Evolutionary conservation across 2,329 filamentous ascomycete genomes (phyloP).

Genomic region (Juglanconis oblonga): DNA sequence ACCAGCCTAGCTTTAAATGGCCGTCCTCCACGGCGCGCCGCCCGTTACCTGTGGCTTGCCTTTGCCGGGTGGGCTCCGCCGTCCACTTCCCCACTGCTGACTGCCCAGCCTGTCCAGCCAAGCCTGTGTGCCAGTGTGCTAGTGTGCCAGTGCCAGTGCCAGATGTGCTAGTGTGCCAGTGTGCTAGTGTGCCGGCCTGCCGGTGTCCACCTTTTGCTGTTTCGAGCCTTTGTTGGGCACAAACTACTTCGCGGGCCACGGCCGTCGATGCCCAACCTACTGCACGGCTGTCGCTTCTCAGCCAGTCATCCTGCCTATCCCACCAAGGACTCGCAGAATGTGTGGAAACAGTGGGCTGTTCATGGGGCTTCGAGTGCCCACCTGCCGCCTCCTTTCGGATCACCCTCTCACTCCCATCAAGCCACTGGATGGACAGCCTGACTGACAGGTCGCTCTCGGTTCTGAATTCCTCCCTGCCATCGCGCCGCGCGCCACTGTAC

Average conservation of each 20-base stretch:
- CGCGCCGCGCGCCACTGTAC: background rate
- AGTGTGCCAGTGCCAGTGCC: background rate
- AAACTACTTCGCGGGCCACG: constrained; percentile 23
- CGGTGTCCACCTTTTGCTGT: background rate
- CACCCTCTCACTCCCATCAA: background rate
- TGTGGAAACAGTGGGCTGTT: constrained; percentile 5
- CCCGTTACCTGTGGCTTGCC: constrained; percentile 5
- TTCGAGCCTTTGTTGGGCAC: constrained; percentile 30
- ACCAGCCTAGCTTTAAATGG: constrained; percentile 7
- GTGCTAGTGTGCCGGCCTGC: background rate
- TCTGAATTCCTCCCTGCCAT: background rate
- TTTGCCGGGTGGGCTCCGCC: background rate
- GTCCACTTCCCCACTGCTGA: background rate
- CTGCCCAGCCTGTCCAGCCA: background rate
- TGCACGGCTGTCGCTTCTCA: constrained; percentile 23
- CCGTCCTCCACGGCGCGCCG: background rate
- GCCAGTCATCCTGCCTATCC: constrained; percentile 24
- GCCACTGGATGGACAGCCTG: background rate
- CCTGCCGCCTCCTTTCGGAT: constrained; percentile 2
- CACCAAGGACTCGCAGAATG: background rate
- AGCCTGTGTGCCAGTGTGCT: background rate
- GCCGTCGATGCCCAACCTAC: constrained; percentile 31
- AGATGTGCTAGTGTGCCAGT: background rate
- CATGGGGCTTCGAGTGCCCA: background rate
- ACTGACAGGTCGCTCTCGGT: background rate